These are phyloP conservation scores for Hortiboletus flavorubellus DNA, from an alignment of 768 basidiomycete genomes.

Conservation along the genomic window DNA sequence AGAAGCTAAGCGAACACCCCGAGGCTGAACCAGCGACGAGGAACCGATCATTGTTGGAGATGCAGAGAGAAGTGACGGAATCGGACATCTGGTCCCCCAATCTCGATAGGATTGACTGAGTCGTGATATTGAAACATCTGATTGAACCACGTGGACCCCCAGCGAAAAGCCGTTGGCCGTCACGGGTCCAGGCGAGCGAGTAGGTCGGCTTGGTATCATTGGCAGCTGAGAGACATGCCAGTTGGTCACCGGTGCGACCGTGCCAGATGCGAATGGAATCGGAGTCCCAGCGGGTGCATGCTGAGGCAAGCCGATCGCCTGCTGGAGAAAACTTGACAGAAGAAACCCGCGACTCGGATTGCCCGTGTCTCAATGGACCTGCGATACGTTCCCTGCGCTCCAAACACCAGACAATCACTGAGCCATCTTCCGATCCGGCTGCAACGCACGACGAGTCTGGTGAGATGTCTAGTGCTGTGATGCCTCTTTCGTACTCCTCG, in stretches of 20 bases:
- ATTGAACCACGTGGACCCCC: constrained; percentile 6
- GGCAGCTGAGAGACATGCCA: constrained; percentile 4
- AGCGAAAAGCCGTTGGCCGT: constrained; percentile 7
- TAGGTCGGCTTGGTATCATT: background rate
- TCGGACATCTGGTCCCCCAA: background rate
- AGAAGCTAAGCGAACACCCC: constrained; percentile 2
- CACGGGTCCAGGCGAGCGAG: constrained; percentile 7
- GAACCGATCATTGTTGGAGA: constrained; percentile 1
- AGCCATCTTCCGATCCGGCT: constrained; percentile 3
- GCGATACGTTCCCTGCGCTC: background rate
- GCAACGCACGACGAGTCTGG: background rate
- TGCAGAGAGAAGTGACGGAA: constrained; percentile 2
- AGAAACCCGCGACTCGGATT: background rate
- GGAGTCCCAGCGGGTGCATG: background rate
- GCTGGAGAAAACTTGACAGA: constrained; percentile 9
- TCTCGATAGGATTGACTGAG: background rate
- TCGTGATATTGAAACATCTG: background rate
- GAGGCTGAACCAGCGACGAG: constrained; percentile 8
- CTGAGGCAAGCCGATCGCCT: constrained; percentile 7
- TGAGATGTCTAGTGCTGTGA: constrained; percentile 8
- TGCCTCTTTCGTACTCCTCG: background rate
- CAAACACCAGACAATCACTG: background rate
- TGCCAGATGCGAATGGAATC: constrained; percentile 7
- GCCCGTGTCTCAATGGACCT: background rate
- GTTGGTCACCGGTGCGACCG: constrained; percentile 2